Conservation (phyloP, 495 filamentous ascomycete genomes). For the Geopyxis carbonaria region DNA sequence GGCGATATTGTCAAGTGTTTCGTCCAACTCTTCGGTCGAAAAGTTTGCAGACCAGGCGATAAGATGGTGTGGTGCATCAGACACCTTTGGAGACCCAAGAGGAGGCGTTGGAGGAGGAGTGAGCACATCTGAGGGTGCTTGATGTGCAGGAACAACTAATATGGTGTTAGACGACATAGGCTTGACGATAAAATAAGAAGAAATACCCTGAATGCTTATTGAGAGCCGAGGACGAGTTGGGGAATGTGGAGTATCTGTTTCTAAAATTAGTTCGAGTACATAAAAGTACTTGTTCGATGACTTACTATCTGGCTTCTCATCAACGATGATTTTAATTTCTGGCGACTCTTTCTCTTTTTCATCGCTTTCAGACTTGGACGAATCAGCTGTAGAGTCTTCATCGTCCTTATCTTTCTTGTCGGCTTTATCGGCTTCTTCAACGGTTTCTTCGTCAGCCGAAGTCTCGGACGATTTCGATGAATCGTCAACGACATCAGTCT, state of each 20-base stretch:
- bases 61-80: not conserved
- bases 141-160: too few relatives aligned
- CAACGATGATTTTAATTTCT: too few relatives aligned
- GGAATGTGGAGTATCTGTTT: too few relatives aligned
- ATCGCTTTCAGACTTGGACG: conserved; percentile 2
- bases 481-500: conserved; percentile 19
- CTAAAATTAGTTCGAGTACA: too few relatives aligned
- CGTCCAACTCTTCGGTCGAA: too few relatives aligned
- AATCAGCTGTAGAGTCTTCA: too few relatives aligned
- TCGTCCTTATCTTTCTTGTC: too few relatives aligned
- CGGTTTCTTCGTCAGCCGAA: conserved; percentile 4
- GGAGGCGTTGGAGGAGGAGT: conserved; percentile 4
- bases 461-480: conserved; percentile 12
- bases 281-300: too few relatives aligned
- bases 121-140: not conserved
- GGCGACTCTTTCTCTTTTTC: not conserved
- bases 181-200: not conserved
- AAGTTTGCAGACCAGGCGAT: not conserved
- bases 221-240: too few relatives aligned
- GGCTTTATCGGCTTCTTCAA: not conserved
- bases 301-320: conserved; percentile 1
- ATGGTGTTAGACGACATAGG: too few relatives aligned
- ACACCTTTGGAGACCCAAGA: conserved; percentile 1
- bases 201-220: too few relatives aligned
- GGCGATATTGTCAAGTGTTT: too few relatives aligned